Evolutionary conservation across 2,329 filamentous ascomycete genomes (phyloP).

Genomic region (Colletotrichum tamarilloi): DNA sequence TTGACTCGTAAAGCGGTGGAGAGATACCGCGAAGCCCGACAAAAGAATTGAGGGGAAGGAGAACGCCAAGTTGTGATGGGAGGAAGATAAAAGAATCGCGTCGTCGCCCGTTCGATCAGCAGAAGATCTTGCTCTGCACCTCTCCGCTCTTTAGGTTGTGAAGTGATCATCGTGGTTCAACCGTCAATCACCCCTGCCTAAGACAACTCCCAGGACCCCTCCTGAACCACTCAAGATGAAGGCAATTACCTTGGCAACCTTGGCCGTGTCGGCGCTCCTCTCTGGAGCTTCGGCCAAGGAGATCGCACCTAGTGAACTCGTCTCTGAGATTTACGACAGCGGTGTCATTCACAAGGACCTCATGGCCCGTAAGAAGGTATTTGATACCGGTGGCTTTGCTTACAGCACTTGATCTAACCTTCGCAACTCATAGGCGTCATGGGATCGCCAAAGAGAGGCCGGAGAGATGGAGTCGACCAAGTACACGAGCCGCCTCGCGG

Average conservation of each 20-base stretch:
- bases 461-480: conserved; percentile 34
- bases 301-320: conserved; percentile 35
- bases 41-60: background rate
- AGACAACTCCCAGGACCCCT: conserved; percentile 3
- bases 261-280: conserved; percentile 31
- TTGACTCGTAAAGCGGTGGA: conserved; percentile 12
- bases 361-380: conserved; percentile 38
- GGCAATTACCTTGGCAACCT: conserved; percentile 28
- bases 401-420: background rate
- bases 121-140: background rate
- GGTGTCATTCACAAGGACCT: conserved; percentile 37
- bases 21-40: background rate
- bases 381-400: no score
- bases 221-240: conserved; percentile 29
- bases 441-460: conserved; percentile 31
- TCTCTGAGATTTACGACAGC: conserved; percentile 36
- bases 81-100: conserved; percentile 19
- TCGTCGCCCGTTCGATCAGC: background rate
- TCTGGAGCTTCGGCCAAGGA: conserved; percentile 37
- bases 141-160: conserved; percentile 10
- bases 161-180: conserved; percentile 22
- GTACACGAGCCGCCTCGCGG: conserved; percentile 30
- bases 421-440: conserved; percentile 9
- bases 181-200: conserved; percentile 1
- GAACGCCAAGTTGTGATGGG: conserved; percentile 5